Base-by-base conservation (phyloP, 2,329 filamentous ascomycete genomes). In the Chalaropsis ovoidea region DNA sequence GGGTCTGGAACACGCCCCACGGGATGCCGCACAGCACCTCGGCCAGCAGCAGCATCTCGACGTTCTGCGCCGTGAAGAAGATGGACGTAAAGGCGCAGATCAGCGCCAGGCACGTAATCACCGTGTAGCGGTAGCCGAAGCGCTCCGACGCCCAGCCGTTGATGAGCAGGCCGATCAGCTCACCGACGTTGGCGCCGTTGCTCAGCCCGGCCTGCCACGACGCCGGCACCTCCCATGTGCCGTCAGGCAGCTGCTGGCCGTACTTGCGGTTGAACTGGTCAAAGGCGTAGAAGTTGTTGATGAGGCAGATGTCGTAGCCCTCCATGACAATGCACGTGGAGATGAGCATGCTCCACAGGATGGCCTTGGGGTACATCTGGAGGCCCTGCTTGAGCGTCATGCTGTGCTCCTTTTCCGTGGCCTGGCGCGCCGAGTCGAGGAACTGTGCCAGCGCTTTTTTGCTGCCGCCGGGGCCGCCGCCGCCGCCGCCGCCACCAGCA, bases 241-340 rank as follows among this genome's bases (percentile, higher is more conserved):
- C 80, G 58, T 78, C 74, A 7, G 73, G 68, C 22, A 77, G 73
- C 65, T 75, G 76, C 58, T 78, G 76, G 66, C 82, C 82, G 70
- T 83, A 85, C 72, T 84, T 84, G 69, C 73, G 73, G 70, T 81
- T 82, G 74, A 85, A 85, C 70, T 82, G 79, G 3, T 78, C 77
- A 65, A 83, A 82, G 47, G 80, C 81, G 68, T 81, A 92, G 72
- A 94, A 90, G 75, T 92, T 92, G 77, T 87, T 90, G 71, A 94
- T 84, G 64, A 95, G 78, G 71, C 84, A 86, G 67, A 94, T 80
- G 72, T 95, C 90, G 77, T 92, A 95, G 42, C 89, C 90, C 75
- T 95, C 90, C 91, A 96, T 96, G 71, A 84, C 85, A 72, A 95
- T 94, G 73, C 88, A 92, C 0, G 89, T 93, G n/a, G 88, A 93